Evolutionary conservation across 208 protist species (phyloP), one percentile per base, ranked within the genome.

Genomic region (Acanthamoeba culbertsoni): DNA sequence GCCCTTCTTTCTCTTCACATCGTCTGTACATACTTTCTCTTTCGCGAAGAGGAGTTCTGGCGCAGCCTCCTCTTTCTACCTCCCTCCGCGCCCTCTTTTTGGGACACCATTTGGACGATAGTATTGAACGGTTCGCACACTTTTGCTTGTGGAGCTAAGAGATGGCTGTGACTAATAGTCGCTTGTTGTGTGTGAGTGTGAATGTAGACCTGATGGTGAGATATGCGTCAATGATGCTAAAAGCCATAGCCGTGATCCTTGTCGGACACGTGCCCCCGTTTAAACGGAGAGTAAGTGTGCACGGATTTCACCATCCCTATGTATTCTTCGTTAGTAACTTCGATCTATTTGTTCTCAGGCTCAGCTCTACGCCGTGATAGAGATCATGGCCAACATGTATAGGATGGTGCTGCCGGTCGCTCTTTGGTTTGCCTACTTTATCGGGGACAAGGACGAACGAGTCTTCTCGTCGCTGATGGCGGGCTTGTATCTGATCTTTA

Each of bases 111-210:
- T 77, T 95, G 93, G 93, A 12, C 71, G 28, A 73, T 59, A 1
- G 75, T 89, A 31, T 2, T 95, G 4, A 95, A 95, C 68, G 93
- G 92, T 94, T n/a, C n/a, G n/a, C n/a, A n/a, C n/a, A n/a, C n/a
- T n/a, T n/a, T n/a, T n/a, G n/a, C n/a, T n/a, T n/a, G n/a, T n/a
- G n/a, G n/a, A n/a, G n/a, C n/a, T n/a, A n/a, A n/a, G n/a, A n/a
- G n/a, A n/a, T n/a, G n/a, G n/a, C n/a, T n/a, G n/a, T n/a, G n/a
- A n/a, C n/a, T n/a, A n/a, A n/a, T 51, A 51, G 31, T 57, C 18
- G 10, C 42, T 92, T 43, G 23, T 42, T 48, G 31, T 23, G 20
- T 59, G 43, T 79, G 28, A 3, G 48, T 77, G 26, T 86, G 26
- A n/a, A 31, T 59, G 31, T n/a, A 94, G 92, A 95, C 42, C 59